phyloP scores from a whole-genome alignment of 1,139 yeast genomes.

The Suhomyces atakaporum region DNA sequence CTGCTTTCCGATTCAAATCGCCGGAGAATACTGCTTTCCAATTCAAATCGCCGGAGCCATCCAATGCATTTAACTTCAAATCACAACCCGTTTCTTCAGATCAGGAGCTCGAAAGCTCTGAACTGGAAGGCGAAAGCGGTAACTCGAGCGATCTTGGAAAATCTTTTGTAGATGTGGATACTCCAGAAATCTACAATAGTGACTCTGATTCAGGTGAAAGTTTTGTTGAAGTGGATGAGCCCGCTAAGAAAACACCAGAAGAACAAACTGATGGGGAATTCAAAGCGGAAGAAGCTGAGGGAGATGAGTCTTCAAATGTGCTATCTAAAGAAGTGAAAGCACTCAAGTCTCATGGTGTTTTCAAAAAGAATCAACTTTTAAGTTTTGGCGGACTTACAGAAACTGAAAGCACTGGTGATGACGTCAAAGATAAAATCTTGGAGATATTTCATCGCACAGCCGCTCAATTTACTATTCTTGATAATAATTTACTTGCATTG shows the following conservation, averaged over 20 bases:
- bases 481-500: slow-evolving; percentile 13
- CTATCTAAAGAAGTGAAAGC: slow-evolving; percentile 3
- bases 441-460: slow-evolving; percentile 11
- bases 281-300: slow-evolving; percentile 1
- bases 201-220: slow-evolving; percentile 2
- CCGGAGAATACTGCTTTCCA: no score
- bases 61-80: no score
- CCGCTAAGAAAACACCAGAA: not conserved
- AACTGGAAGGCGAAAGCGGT: no score
- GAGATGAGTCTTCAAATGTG: slow-evolving; percentile 1
- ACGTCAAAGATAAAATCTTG: slow-evolving; percentile 7
- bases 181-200: not conserved
- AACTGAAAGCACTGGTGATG: slow-evolving; percentile 4
- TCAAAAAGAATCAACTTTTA: slow-evolving; percentile 11
- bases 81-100: no score
- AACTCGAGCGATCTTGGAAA: no score
- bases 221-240: slow-evolving; percentile 8
- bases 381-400: slow-evolving; percentile 14
- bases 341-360: slow-evolving; percentile 12
- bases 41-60: no score
- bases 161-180: not conserved
- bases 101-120: no score
- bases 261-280: not conserved
- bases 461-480: slow-evolving; percentile 14
- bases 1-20: no score